Base-by-base conservation (phyloP, 495 filamentous ascomycete genomes). In the Penicillium silybi region DNA sequence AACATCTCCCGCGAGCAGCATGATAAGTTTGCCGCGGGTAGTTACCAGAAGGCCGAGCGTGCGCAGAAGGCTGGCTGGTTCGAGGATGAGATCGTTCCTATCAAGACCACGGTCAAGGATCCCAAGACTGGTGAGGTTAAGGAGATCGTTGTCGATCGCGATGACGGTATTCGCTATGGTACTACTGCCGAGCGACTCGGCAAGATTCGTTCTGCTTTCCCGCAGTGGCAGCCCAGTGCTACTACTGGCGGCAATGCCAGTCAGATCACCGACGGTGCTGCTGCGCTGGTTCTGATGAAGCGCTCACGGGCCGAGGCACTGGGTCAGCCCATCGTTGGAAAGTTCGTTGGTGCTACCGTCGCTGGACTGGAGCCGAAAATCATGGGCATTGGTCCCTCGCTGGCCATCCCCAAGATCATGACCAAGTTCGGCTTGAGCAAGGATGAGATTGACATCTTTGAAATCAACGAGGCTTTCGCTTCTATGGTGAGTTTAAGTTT, bases 401-500 rank as follows among this genome's bases (percentile, higher is more conserved):
- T 95, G 48, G 92, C 90, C 49, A 95, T 97, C 56, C 92, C 92
- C 49, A 97, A 97, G 80, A 83, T 97, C 35, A 75, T 97, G 32
- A 70, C 70, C 62, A 88, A 95, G 76, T 84, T 84, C 75, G 80
- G 81, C 58, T 64, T 97, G 64, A 80, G 72, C n/a, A 73, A 90
- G 35, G 78, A 86, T 49, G 92, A 97, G 43, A 76, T 90, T 59
- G 92, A 97, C 62, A 76, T 97, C 35, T 81, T 96, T 58, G 92
- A 97, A 76, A 73, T 97, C 61, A 97, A 97, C 69, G 92, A 97
- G 79, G 92, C 92, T 1, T 97, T 97, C 61, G 91, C 92, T 15
- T 90, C 85, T 29, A 97, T 97, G 92, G 92, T 89, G 53, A 25
- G 58, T 46, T 45, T 10, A 53, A 22, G 57, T 44, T 46, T 8